phyloP scores from a whole-genome alignment of 2,329 filamentous ascomycete genomes.

The Ceratocystis cacaofunesta region DNA sequence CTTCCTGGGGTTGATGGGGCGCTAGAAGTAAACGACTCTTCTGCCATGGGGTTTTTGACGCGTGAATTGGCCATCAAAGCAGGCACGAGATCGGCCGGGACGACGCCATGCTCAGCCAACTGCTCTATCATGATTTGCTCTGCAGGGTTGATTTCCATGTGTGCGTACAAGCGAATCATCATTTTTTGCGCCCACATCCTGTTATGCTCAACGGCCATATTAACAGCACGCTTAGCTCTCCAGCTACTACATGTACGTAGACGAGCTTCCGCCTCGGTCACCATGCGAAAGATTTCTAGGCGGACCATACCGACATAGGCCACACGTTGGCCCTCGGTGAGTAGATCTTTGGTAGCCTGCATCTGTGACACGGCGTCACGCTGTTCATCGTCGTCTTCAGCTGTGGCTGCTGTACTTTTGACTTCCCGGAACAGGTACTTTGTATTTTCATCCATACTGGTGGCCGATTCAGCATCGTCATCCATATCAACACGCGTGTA shows the following conservation, averaged over 20 bases:
- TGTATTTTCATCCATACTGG: constrained; percentile 94
- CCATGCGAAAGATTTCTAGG: constrained; percentile 65
- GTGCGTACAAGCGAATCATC: constrained; percentile 84
- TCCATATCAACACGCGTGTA: constrained; percentile 93
- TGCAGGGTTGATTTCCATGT: constrained; percentile 86
- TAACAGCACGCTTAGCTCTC: constrained; percentile 55
- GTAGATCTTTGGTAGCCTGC: constrained; percentile 84
- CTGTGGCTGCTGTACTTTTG: constrained; percentile 42
- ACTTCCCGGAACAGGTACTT: constrained; percentile 81
- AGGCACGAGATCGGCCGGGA: constrained; percentile 68
- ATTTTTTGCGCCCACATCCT: constrained; percentile 98
- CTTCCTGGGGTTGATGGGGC: constrained; percentile 9
- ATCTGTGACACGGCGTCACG: constrained; percentile 79
- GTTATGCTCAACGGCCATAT: constrained; percentile 57
- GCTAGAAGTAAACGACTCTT: constrained; percentile 21
- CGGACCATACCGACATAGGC: constrained; percentile 88
- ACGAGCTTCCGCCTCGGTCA: constrained; percentile 44
- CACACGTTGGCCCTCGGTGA: constrained; percentile 90
- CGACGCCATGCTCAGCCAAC: constrained; percentile 77
- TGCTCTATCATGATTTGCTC: constrained; percentile 99
- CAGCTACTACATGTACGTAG: constrained; percentile 31
- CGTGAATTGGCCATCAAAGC: constrained; percentile 81
- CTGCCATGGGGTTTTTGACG: constrained; percentile 81
- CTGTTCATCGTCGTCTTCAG: constrained; percentile 63
- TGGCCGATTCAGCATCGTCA: constrained; percentile 84